These are phyloP conservation scores for Lactifluus hygrophoroides DNA, from an alignment of 768 basidiomycete genomes.

Conservation along the genomic window DNA sequence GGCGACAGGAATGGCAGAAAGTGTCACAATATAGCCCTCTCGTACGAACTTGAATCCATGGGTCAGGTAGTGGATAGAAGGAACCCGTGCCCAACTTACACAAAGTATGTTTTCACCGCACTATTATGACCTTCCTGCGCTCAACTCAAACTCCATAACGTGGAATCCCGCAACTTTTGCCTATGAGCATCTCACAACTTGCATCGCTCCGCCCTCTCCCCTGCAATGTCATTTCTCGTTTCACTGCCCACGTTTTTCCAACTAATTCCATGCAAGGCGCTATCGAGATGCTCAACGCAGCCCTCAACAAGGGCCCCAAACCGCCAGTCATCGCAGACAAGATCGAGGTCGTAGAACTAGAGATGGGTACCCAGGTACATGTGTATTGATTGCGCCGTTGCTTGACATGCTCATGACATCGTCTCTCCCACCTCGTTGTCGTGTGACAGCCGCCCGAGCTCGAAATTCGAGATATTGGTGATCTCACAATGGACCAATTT, in stretches of 20 bases:
- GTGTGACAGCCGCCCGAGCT: constrained; percentile 80
- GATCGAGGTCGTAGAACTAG: constrained; percentile 97
- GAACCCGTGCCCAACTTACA: background rate
- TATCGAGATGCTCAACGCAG: too few relatives aligned
- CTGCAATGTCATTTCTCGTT: constrained; percentile 83
- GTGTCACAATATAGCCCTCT: too few relatives aligned
- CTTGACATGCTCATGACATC: background rate
- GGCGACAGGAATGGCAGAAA: too few relatives aligned
- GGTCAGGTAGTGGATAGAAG: too few relatives aligned
- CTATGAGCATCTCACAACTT: background rate
- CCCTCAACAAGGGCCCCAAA: too few relatives aligned
- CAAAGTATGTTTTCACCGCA: background rate
- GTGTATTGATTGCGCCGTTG: background rate
- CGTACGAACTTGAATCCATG: too few relatives aligned
- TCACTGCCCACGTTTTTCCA: constrained; percentile 94
- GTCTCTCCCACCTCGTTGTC: background rate
- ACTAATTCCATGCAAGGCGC: constrained; percentile 95
- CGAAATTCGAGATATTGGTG: constrained; percentile 95
- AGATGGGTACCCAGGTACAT: constrained; percentile 92
- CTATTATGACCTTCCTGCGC: background rate
- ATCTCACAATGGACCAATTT: too few relatives aligned
- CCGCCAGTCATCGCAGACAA: too few relatives aligned
- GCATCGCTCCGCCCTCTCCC: too few relatives aligned
- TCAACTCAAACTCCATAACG: background rate
- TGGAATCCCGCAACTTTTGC: background rate